Evolutionary conservation across 306 rosid species (phyloP).

Genomic region (Quercus aquifolioides): DNA sequence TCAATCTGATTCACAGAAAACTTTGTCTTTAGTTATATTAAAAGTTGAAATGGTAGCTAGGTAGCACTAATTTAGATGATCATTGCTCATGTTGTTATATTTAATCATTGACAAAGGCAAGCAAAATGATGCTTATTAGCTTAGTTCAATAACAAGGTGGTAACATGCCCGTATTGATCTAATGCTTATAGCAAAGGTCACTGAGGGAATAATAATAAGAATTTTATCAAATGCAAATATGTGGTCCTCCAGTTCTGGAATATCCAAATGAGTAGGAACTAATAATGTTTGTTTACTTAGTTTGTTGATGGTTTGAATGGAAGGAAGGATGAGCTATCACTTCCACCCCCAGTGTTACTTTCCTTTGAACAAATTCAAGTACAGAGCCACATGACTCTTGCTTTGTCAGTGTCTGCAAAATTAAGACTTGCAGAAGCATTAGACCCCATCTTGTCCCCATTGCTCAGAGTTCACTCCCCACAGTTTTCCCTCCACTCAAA

Average conservation of each 20-base stretch:
- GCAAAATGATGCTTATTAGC: background rate
- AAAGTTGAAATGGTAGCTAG: background rate
- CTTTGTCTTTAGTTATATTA: background rate
- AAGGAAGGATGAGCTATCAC: background rate
- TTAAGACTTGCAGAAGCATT: slow-evolving; percentile 23
- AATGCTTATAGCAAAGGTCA: background rate
- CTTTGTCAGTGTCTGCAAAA: slow-evolving; percentile 29
- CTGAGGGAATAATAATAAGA: background rate
- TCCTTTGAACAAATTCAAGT: slow-evolving; percentile 7
- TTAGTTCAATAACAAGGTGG: background rate
- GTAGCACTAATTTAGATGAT: background rate
- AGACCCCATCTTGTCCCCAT: slow-evolving; percentile 51
- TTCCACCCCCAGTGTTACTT: background rate
- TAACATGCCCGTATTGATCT: background rate
- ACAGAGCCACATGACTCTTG: slow-evolving; percentile 35
- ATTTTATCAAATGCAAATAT: background rate
- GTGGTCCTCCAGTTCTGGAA: background rate
- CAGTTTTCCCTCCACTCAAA: slow-evolving; percentile 21
- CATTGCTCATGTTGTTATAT: background rate
- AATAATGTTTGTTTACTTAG: slow-evolving; percentile 22
- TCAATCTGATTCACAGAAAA: no score
- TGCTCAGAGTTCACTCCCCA: slow-evolving; percentile 17
- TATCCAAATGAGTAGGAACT: slow-evolving; percentile 34
- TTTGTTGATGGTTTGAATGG: slow-evolving; percentile 5
- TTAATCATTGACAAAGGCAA: background rate